A percentile compares a stretch with the other conserved stretches of the same genome.
Evolutionary conservation across 768 basidiomycete species (phyloP).

Genomic region (Artomyces pyxidatus): DNA sequence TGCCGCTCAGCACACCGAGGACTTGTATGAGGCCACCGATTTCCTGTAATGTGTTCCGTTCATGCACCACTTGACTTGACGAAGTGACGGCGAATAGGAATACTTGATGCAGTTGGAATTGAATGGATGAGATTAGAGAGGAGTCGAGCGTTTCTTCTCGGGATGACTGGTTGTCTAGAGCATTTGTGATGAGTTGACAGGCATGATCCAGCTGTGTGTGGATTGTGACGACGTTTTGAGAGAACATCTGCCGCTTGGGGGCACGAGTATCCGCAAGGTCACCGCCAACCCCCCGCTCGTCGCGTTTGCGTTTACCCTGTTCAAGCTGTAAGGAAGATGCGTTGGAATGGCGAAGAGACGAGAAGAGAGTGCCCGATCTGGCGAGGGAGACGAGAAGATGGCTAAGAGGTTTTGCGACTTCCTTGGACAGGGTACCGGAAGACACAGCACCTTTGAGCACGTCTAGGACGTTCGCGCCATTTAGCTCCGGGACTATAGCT

Average conservation of each 20-base stretch:
- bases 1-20: conserved; percentile 70
- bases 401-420: conserved; percentile 48
- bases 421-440: conserved; percentile 41
- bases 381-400: conserved; percentile 58
- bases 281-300: conserved; percentile 25
- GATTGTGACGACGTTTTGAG: conserved; percentile 29
- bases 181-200: conserved; percentile 44
- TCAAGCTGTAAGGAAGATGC: conserved; percentile 55
- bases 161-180: conserved; percentile 25
- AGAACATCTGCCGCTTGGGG: conserved; percentile 15
- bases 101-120: conserved; percentile 64
- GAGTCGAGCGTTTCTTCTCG: conserved; percentile 37
- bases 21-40: conserved; percentile 78
- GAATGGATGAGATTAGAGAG: conserved; percentile 58
- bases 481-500: conserved; percentile 38
- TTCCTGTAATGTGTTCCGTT: conserved; percentile 59
- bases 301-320: conserved; percentile 71
- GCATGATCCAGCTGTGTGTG: conserved; percentile 54
- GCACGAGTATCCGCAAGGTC: conserved; percentile 26
- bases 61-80: conserved; percentile 29
- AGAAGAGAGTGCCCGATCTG: conserved; percentile 57
- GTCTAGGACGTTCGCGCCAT: conserved; percentile 46
- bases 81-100: conserved; percentile 76
- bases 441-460: conserved; percentile 43
- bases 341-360: conserved; percentile 54